These are phyloP conservation scores for Carallia pectinifolia DNA, from an alignment of 345 rosid genomes.

Conservation along the genomic window DNA sequence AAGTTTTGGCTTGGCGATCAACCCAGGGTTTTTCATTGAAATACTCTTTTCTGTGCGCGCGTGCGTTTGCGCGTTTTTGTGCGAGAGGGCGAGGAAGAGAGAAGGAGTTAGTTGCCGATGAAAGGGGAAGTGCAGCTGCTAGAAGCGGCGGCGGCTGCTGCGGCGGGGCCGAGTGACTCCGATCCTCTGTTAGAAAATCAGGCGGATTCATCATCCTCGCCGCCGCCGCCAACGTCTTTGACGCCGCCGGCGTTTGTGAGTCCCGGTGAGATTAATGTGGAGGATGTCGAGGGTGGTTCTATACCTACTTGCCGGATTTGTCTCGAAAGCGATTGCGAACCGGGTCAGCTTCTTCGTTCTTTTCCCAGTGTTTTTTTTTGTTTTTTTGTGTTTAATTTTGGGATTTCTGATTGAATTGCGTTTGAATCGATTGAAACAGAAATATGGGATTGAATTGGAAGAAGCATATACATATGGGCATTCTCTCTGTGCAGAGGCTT, in stretches of 20 bases:
- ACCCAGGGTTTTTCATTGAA: no score
- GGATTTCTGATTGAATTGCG: no score
- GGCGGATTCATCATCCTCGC: slow-evolving; percentile 32
- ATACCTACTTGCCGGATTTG: slow-evolving; percentile 87
- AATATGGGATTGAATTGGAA: no score
- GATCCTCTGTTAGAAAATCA: slow-evolving; percentile 60
- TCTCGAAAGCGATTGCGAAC: slow-evolving; percentile 78
- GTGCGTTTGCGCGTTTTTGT: no score
- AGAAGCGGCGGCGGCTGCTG: slow-evolving; percentile 35
- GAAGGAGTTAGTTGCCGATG: slow-evolving; percentile 30
- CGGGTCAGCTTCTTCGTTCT: slow-evolving; percentile 31
- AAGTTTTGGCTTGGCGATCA: no score
- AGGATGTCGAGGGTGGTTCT: slow-evolving; percentile 66
- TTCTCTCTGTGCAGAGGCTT: no score
- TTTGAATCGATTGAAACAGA: no score
- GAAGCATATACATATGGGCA: no score
- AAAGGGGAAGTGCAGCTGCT: slow-evolving; percentile 61
- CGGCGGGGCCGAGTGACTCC: slow-evolving; percentile 50
- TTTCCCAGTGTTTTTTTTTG: neutral
- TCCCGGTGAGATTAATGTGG: slow-evolving; percentile 56
- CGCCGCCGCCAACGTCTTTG: slow-evolving; percentile 12
- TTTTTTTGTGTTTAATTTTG: neutral
- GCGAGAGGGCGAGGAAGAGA: neutral
- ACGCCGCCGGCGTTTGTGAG: slow-evolving; percentile 18
- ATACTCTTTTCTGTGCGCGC: no score